Conservation (phyloP, 164 flowering plant genomes). For the Amborella trichopoda region DNA sequence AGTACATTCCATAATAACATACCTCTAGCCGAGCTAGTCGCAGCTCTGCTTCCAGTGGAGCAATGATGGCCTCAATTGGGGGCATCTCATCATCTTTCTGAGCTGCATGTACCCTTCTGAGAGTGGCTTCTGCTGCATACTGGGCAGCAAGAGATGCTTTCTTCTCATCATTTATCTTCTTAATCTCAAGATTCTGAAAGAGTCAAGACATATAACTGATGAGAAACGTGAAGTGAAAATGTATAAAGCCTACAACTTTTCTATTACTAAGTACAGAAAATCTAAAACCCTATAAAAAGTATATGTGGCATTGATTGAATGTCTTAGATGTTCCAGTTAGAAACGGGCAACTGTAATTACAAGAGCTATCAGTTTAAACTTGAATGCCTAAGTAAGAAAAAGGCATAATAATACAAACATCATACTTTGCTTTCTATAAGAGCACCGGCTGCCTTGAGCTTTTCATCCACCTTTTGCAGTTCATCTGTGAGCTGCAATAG, state of each 20-base stretch:
- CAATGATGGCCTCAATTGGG: slow-evolving; percentile 69
- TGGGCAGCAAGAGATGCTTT: slow-evolving; percentile 63
- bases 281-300: background rate
- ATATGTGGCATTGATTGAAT: background rate
- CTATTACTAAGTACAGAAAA: background rate
- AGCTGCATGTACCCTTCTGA: slow-evolving; percentile 72
- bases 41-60: slow-evolving; percentile 76
- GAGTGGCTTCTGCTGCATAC: slow-evolving; percentile 82
- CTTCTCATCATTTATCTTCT: slow-evolving; percentile 68
- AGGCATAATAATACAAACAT: background rate
- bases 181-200: slow-evolving; percentile 58
- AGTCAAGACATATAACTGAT: background rate
- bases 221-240: background rate
- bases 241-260: slow-evolving; percentile 1
- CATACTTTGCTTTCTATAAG: slow-evolving; percentile 53
- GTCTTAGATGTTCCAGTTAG: no score
- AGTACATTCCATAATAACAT: background rate
- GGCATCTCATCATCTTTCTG: slow-evolving; percentile 84
- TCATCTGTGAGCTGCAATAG: slow-evolving; percentile 42
- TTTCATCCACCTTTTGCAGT: slow-evolving; percentile 42
- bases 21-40: slow-evolving; percentile 62
- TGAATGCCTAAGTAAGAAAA: background rate
- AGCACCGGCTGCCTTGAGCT: slow-evolving; percentile 49
- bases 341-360: no score
- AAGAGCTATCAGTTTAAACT: no score